Conservation (phyloP, 768 basidiomycete species). For the Leccinum obscurum region DNA sequence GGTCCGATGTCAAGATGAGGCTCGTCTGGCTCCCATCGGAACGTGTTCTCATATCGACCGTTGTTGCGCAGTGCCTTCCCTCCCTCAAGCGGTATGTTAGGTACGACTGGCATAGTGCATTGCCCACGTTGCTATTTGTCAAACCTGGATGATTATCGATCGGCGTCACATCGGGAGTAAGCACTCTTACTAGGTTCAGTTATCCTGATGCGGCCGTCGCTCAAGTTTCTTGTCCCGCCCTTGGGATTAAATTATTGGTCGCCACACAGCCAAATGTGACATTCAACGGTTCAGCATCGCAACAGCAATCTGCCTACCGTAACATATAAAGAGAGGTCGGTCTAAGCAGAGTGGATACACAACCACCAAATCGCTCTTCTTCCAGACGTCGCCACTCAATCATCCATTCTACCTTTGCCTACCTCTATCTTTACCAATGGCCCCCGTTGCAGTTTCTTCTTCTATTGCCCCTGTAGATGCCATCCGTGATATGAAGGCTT, state of each 20-base stretch:
- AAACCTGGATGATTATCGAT: constrained; percentile 8
- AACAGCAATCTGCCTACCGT: not conserved
- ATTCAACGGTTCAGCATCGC: not conserved
- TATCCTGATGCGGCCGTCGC: constrained; percentile 4
- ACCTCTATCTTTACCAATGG: constrained; percentile 9
- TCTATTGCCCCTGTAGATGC: constrained; percentile 8
- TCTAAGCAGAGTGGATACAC: constrained; percentile 3
- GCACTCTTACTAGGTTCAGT: not conserved
- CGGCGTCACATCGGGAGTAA: constrained; percentile 7
- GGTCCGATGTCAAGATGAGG: not conserved
- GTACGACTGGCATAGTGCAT: not conserved
- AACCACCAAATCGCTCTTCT: not conserved
- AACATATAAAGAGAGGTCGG: constrained; percentile 24
- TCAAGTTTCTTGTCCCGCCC: not conserved
- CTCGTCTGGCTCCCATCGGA: constrained; percentile 6
- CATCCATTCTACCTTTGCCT: not conserved
- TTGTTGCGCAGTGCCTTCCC: constrained; percentile 2
- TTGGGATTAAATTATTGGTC: not conserved
- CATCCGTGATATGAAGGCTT: constrained; percentile 15
- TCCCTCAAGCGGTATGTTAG: not conserved
- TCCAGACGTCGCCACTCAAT: constrained; percentile 2
- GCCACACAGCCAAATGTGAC: not conserved
- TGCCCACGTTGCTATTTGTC: not conserved
- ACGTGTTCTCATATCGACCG: constrained; percentile 1
- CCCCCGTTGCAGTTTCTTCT: constrained; percentile 16